A percentile compares a stretch with the other conserved stretches of the same genome.
Evolutionary conservation across 1,139 yeast genomes (phyloP).

Genomic region (Sugiyamaella japonica): DNA sequence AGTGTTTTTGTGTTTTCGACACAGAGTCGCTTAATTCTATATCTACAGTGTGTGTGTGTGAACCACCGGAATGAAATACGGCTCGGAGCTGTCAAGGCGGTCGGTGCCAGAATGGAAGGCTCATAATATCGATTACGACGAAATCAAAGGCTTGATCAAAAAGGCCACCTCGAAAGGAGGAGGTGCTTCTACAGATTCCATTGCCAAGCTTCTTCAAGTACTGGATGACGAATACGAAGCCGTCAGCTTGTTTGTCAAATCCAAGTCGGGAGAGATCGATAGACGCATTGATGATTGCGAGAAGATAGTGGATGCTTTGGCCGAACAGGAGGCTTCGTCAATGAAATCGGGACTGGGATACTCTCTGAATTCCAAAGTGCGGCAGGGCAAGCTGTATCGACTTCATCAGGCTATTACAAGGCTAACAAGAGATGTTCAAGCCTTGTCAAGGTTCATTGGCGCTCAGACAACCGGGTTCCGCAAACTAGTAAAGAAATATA

Average conservation of each 20-base stretch:
- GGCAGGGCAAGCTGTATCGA: slow-evolving; percentile 34
- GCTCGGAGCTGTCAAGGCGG: slow-evolving; percentile 66
- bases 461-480: slow-evolving; percentile 81
- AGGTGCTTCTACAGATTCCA: slow-evolving; percentile 41
- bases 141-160: slow-evolving; percentile 62
- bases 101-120: slow-evolving; percentile 88
- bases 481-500: slow-evolving; percentile 76
- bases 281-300: slow-evolving; percentile 46
- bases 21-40: no score
- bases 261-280: slow-evolving; percentile 64
- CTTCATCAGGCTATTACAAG: slow-evolving; percentile 42
- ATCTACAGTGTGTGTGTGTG: no score
- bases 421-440: slow-evolving; percentile 62
- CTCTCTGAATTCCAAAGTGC: slow-evolving; percentile 30
- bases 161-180: slow-evolving; percentile 45
- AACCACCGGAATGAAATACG: slow-evolving; percentile 75
- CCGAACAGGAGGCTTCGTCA: slow-evolving; percentile 29
- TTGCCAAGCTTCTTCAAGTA: slow-evolving; percentile 69
- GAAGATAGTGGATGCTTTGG: slow-evolving; percentile 40
- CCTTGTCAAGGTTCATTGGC: slow-evolving; percentile 69
- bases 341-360: slow-evolving; percentile 16
- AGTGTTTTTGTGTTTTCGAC: no score
- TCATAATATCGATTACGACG: slow-evolving; percentile 81
- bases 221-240: slow-evolving; percentile 57
- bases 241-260: slow-evolving; percentile 55